These are phyloP conservation scores for Toxicodendron radicans DNA, from an alignment of 345 rosid genomes.

Conservation along the genomic window DNA sequence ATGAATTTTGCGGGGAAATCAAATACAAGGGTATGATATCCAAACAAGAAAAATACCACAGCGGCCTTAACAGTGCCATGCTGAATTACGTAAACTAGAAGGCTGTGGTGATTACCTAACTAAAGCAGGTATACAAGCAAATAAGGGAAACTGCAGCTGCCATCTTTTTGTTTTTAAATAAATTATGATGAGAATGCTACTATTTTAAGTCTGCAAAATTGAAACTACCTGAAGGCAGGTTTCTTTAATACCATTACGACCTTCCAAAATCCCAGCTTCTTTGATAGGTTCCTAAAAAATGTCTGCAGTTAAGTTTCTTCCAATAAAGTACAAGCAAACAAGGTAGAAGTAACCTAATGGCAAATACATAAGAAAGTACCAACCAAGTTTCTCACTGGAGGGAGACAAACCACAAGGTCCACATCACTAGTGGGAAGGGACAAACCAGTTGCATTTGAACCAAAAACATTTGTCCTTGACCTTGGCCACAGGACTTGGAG, in stretches of 20 bases:
- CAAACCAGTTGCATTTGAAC: slow-evolving; percentile 94
- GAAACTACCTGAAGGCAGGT: slow-evolving; percentile 92
- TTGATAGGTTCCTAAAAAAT: slow-evolving; percentile 85
- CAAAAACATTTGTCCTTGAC: slow-evolving; percentile 88
- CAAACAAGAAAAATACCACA: slow-evolving; percentile 5
- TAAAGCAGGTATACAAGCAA: not conserved
- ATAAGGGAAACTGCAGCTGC: not conserved
- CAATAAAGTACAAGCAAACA: slow-evolving; percentile 15
- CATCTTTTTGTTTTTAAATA: not conserved
- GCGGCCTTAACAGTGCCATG: not conserved
- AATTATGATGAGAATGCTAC: not conserved
- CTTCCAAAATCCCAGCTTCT: slow-evolving; percentile 99
- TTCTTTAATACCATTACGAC: slow-evolving; percentile 99
- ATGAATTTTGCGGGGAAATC: slow-evolving; percentile 5
- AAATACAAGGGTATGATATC: slow-evolving; percentile 12
- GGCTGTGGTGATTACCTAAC: not conserved
- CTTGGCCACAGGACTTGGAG: slow-evolving; percentile 98
- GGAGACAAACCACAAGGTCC: slow-evolving; percentile 97
- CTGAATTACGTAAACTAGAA: not conserved
- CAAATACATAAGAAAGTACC: slow-evolving; percentile 20
- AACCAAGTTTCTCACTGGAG: slow-evolving; percentile 98
- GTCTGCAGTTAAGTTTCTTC: slow-evolving; percentile 31
- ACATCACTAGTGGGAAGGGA: slow-evolving; percentile 98
- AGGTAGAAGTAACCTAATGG: slow-evolving; percentile 13
- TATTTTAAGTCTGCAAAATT: not conserved